phyloP scores from a whole-genome alignment of 768 basidiomycete species.

The Mycena crocata region DNA sequence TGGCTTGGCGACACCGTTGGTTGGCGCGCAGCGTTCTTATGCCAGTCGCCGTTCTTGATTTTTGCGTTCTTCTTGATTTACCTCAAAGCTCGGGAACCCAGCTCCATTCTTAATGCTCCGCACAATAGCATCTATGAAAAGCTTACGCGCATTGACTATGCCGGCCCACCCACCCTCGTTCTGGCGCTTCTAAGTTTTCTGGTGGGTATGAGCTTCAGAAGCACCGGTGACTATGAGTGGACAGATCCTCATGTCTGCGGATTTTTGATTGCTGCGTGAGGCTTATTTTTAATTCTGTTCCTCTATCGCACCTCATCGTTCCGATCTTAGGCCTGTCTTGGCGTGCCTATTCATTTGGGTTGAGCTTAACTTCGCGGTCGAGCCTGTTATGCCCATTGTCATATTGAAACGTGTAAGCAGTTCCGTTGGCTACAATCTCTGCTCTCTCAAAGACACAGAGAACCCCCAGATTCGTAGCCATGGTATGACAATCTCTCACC shows the following conservation, averaged over 20 bases:
- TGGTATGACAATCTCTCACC: background rate
- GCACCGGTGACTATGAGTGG: slow-evolving; percentile 41
- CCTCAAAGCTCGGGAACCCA: slow-evolving; percentile 31
- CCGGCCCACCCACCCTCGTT: slow-evolving; percentile 71
- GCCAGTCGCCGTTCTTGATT: slow-evolving; percentile 53
- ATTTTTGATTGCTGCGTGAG: slow-evolving; percentile 47
- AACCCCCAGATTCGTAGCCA: slow-evolving; percentile 58
- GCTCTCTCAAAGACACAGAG: slow-evolving; percentile 44
- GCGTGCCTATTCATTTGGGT: slow-evolving; percentile 63
- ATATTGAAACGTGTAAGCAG: slow-evolving; percentile 40
- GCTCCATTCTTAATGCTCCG: slow-evolving; percentile 18
- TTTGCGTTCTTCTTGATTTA: slow-evolving; percentile 20
- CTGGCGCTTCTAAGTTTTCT: slow-evolving; percentile 55
- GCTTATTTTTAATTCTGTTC: background rate
- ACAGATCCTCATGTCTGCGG: slow-evolving; percentile 64
- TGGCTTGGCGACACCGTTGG: slow-evolving; percentile 71
- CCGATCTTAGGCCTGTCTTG: slow-evolving; percentile 58
- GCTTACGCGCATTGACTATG: slow-evolving; percentile 69
- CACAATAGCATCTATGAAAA: slow-evolving; percentile 41
- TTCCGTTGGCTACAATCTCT: slow-evolving; percentile 40
- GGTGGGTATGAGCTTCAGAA: slow-evolving; percentile 27
- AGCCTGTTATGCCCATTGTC: slow-evolving; percentile 75
- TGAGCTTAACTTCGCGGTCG: slow-evolving; percentile 64
- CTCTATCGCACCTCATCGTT: too few relatives aligned
- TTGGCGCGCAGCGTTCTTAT: slow-evolving; percentile 73